phyloP scores from a whole-genome alignment of 1,284 basidiomycete genomes.

The Ustilago crameri region DNA sequence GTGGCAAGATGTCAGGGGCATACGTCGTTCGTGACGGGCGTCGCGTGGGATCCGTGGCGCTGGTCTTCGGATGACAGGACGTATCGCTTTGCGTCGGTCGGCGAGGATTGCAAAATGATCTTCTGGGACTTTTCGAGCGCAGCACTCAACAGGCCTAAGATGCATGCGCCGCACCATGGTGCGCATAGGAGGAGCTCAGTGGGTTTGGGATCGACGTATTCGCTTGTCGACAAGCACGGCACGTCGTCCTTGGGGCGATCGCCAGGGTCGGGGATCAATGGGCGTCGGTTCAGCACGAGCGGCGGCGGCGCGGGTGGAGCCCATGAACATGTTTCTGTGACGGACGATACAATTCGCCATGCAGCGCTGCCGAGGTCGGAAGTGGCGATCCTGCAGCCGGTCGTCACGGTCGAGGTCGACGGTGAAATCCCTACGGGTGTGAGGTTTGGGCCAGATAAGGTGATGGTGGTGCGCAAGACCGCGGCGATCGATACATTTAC shows the following conservation, averaged over 20 bases:
- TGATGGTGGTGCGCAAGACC: conserved; percentile 41
- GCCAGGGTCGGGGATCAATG: conserved; percentile 12
- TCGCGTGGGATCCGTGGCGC: conserved; percentile 83
- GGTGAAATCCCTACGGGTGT: conserved; percentile 35
- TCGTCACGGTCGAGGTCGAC: conserved; percentile 71
- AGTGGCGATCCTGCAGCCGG: conserved; percentile 88
- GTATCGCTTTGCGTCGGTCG: conserved; percentile 62
- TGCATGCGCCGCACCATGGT: conserved; percentile 26
- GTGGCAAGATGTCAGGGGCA: conserved; percentile 98
- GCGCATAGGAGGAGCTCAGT: conserved; percentile 20
- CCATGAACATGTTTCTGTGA: conserved; percentile 5
- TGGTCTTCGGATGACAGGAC: conserved; percentile 72
- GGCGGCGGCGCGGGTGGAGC: background rate
- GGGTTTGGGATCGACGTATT: conserved; percentile 44
- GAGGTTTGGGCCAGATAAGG: conserved; percentile 32
- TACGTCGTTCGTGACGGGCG: conserved; percentile 87
- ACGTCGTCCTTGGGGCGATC: conserved; percentile 13
- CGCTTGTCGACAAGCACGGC: conserved; percentile 33
- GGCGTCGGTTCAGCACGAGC: conserved; percentile 20
- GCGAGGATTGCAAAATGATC: conserved; percentile 63
- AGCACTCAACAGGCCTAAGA: conserved; percentile 51
- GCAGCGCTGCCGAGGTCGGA: conserved; percentile 87
- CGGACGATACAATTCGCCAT: conserved; percentile 76
- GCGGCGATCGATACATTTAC: conserved; percentile 45
- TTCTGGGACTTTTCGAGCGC: conserved; percentile 64